These are phyloP conservation scores for Dioscorea dumetorum DNA, from an alignment of 106 monocot species.

Conservation along the genomic window DNA sequence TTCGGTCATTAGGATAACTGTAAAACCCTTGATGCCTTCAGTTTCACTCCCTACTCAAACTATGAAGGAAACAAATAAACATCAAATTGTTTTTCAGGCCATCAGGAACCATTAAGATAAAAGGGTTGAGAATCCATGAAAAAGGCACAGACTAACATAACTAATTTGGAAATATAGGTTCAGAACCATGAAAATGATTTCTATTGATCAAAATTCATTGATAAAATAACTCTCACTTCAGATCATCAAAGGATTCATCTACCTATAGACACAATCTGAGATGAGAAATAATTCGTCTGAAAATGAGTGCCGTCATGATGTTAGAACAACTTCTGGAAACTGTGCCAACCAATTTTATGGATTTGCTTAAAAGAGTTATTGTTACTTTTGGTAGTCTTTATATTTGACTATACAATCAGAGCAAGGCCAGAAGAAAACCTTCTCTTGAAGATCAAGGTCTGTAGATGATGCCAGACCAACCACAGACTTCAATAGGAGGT, in stretches of 20 bases:
- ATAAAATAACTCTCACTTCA: no score
- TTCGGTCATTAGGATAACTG: neutral
- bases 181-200: no score
- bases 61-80: neutral
- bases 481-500: constrained; percentile 57
- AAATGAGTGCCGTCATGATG: no score
- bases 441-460: constrained; percentile 90
- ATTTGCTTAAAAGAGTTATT: neutral
- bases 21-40: neutral
- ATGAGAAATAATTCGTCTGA: no score
- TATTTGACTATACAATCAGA: neutral
- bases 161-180: neutral
- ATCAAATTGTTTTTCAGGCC: neutral
- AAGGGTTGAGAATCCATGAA: neutral
- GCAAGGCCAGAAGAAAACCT: constrained; percentile 32
- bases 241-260: no score
- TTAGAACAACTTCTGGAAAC: no score
- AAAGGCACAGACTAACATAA: neutral
- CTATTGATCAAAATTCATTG: no score
- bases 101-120: neutral
- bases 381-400: neutral
- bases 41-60: neutral
- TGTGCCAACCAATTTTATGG: neutral
- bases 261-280: no score
- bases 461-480: constrained; percentile 45